Percentiles rank a stretch among this genome's conserved stretches.
phyloP scores from a whole-genome alignment of 441 rosid species.

The Pelargonium citronellum region DNA sequence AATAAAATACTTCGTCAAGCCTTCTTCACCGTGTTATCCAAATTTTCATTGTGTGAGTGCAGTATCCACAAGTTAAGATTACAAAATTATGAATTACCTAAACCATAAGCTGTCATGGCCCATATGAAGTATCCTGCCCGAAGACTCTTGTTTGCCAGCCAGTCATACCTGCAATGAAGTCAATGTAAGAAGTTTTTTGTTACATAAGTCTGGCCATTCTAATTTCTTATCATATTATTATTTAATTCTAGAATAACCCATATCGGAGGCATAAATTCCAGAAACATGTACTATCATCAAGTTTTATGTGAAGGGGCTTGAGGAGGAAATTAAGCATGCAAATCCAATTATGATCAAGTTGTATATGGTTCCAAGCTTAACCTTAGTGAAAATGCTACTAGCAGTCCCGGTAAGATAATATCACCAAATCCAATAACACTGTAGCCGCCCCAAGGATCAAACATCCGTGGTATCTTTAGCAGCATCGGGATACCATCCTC shows the following conservation, averaged over 20 bases:
- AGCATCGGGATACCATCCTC: constrained; percentile 79
- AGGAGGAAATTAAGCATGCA: background rate
- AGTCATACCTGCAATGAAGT: constrained; percentile 36
- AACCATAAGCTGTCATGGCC: constrained; percentile 51
- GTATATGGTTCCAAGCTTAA: constrained; percentile 26
- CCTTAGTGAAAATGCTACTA: constrained; percentile 68
- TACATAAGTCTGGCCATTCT: background rate
- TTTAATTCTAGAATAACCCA: background rate
- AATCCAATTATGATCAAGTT: too few species aligned
- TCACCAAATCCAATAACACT: constrained; percentile 79
- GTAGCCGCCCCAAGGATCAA: constrained; percentile 83
- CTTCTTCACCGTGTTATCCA: background rate
- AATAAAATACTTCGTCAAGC: too few species aligned
- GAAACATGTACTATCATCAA: background rate
- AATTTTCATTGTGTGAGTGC: background rate
- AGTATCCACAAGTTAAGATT: background rate
- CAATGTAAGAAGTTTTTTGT: background rate
- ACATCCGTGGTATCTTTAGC: constrained; percentile 67
- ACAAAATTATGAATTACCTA: constrained; percentile 26
- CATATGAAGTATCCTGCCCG: constrained; percentile 46
- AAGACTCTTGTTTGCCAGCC: constrained; percentile 38
- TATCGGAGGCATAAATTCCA: background rate
- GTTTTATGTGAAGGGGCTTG: background rate
- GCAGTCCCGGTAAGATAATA: constrained; percentile 62
- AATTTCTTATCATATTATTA: background rate